Evolutionary conservation across 176 grass and related monocot species (phyloP).

Genomic region (Rhipidocladum racemiflorum): DNA sequence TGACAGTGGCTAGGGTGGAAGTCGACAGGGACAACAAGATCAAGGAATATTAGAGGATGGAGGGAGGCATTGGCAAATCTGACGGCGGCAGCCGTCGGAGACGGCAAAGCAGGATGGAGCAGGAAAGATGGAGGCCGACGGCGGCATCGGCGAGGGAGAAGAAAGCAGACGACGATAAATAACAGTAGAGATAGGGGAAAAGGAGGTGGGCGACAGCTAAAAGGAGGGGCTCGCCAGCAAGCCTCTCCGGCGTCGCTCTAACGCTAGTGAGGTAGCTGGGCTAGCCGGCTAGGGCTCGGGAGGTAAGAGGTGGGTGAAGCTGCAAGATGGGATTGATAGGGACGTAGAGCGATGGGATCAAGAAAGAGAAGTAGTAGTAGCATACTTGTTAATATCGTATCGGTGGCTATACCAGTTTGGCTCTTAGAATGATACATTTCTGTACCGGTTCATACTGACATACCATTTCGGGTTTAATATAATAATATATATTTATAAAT

Average conservation of each 20-base stretch:
- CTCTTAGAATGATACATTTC: too few relatives aligned
- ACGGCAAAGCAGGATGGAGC: rapidly evolving
- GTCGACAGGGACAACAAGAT: too few relatives aligned
- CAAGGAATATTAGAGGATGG: too few relatives aligned
- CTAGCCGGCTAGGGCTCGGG: rapidly evolving
- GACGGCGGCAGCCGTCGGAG: rapidly evolving
- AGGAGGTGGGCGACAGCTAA: neutral
- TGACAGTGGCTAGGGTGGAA: too few relatives aligned
- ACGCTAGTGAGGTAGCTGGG: rapidly evolving
- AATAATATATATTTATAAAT: too few relatives aligned
- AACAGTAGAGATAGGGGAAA: neutral
- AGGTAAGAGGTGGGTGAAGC: neutral
- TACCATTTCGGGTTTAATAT: too few relatives aligned
- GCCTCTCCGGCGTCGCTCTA: neutral
- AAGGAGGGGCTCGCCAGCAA: too few relatives aligned
- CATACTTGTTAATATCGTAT: too few relatives aligned
- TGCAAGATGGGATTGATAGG: rapidly evolving
- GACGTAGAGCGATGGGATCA: neutral
- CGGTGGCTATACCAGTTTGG: too few relatives aligned
- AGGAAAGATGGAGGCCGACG: too few relatives aligned
- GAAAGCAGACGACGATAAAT: neutral
- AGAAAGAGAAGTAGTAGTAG: neutral
- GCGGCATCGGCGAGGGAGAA: neutral
- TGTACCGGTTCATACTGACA: too few relatives aligned
- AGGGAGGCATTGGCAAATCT: too few relatives aligned